Evolutionary conservation across 768 basidiomycete species (phyloP), one percentile per base, ranked within the genome.

Genomic region (Hypholoma fasciculare): DNA sequence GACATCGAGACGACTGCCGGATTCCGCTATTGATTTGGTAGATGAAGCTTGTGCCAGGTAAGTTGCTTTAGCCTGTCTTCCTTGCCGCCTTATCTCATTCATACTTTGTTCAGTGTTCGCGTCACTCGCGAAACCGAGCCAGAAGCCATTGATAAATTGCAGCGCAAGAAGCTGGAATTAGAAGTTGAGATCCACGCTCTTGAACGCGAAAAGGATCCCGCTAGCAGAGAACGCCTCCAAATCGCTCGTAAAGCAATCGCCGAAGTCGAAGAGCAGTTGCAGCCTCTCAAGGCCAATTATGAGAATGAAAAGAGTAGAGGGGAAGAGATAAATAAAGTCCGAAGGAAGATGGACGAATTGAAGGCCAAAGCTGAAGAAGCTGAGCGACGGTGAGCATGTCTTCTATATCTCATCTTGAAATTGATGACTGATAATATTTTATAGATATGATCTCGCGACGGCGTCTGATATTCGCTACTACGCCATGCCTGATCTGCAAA

Each of bases 171-270:
- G 71, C 83, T 98, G 34, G 92, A 96, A 68, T 82, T 98, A 27
- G 92, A 98, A 67, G 88, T 98, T 17, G 96, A 97, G 69, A 90
- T 97, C 19, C 95, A 97, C 69, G 96, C 96, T 9, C 76, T 98
- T 52, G 92, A 95, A 69, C 85, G 94, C 48, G 95, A 97, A 71
- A 96, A 94, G 71, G 95, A 97, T 59, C 69, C 84, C 4, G 90
- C 92, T 4, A 94, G 92, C 66, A 91, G 92, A 72, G 93, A 95
- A 57, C 84, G 94, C 12, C 79, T 96, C 11, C 79, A 80, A 38
- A 62, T 75, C 16, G 93, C 94, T 7, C 84, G 82, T 61, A 95
- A 92, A 72, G 82, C 84, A 4, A 87, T 94, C 60, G 86, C 90
- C 2, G 86, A 93, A 47, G 84, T 96, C 42, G 92, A 94, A 43